A percentile compares a stretch with the other conserved stretches of the same genome.
Conservation (phyloP, 129 eudicot genomes). For the Artemisia annua region DNA sequence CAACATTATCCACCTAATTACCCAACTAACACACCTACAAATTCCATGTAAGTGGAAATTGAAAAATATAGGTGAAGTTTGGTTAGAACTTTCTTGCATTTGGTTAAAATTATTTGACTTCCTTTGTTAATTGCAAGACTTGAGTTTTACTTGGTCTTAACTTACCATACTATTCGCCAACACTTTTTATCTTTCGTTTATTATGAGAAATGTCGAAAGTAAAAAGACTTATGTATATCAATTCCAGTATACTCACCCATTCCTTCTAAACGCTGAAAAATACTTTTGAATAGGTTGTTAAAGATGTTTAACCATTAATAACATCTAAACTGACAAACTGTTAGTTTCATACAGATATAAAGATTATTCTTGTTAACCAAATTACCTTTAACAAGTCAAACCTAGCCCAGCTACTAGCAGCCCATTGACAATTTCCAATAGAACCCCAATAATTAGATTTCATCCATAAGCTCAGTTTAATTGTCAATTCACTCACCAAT, state of each 20-base stretch:
- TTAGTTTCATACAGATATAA: too few species aligned
- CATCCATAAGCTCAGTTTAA: constrained; percentile 7
- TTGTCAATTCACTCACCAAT: not conserved
- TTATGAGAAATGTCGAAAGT: too few species aligned
- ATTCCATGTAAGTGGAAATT: constrained; percentile 22
- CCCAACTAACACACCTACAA: constrained; percentile 21
- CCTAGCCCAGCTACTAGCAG: constrained; percentile 3
- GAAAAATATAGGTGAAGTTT: constrained; percentile 29
- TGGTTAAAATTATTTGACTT: constrained; percentile 22
- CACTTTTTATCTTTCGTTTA: too few species aligned
- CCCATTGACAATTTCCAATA: constrained; percentile 1
- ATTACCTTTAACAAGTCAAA: constrained; percentile 7
- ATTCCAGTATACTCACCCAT: too few species aligned
- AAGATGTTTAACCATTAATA: too few species aligned
- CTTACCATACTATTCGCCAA: too few species aligned
- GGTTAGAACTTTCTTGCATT: constrained; percentile 14
- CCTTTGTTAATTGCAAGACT: too few species aligned
- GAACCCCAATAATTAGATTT: not conserved
- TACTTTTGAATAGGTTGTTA: too few species aligned
- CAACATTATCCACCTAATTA: constrained; percentile 29
- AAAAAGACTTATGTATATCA: too few species aligned
- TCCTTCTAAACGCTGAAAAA: too few species aligned
- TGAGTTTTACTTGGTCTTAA: too few species aligned
- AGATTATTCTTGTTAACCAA: constrained; percentile 9
- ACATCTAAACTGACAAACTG: too few species aligned